Evolutionary conservation across 1,284 basidiomycete species (phyloP).

Genomic region (Cystobasidium sp.): DNA sequence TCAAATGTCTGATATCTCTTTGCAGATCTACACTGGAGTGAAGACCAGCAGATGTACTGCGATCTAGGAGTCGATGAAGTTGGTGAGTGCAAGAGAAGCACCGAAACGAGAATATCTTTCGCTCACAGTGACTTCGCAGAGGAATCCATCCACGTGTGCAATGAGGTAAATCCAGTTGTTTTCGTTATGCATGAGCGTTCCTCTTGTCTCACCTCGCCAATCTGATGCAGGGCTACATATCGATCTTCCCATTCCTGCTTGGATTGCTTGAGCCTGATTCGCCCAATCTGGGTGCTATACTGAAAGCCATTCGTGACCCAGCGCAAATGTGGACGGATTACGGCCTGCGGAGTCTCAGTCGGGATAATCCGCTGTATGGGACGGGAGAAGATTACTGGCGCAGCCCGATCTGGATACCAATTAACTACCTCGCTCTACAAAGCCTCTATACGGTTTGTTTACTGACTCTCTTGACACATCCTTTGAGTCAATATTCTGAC

Average conservation of each 20-base stretch:
- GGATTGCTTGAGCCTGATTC: slow-evolving; percentile 75
- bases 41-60: slow-evolving; percentile 87
- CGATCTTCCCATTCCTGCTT: slow-evolving; percentile 87
- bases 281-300: slow-evolving; percentile 73
- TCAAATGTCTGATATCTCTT: neutral
- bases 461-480: neutral
- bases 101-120: neutral
- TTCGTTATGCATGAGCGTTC: neutral
- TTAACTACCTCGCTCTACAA: slow-evolving; percentile 86
- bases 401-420: slow-evolving; percentile 93
- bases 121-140: slow-evolving; percentile 61
- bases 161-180: slow-evolving; percentile 60
- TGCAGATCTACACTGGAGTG: slow-evolving; percentile 88
- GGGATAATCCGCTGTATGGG: slow-evolving; percentile 82
- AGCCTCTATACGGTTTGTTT: slow-evolving; percentile 71
- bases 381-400: slow-evolving; percentile 95
- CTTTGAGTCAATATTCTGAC: neutral
- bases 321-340: slow-evolving; percentile 86
- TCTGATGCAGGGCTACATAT: slow-evolving; percentile 71
- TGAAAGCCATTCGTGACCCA: slow-evolving; percentile 78
- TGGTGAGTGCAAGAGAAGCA: slow-evolving; percentile 61
- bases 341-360: slow-evolving; percentile 83
- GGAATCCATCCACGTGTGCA: slow-evolving; percentile 85
- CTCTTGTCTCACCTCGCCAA: too few relatives aligned
- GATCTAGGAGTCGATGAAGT: slow-evolving; percentile 82